A percentile compares a stretch with the other conserved stretches of the same genome.
phyloP scores from a whole-genome alignment of 768 basidiomycete genomes.

The Mycena floridula region DNA sequence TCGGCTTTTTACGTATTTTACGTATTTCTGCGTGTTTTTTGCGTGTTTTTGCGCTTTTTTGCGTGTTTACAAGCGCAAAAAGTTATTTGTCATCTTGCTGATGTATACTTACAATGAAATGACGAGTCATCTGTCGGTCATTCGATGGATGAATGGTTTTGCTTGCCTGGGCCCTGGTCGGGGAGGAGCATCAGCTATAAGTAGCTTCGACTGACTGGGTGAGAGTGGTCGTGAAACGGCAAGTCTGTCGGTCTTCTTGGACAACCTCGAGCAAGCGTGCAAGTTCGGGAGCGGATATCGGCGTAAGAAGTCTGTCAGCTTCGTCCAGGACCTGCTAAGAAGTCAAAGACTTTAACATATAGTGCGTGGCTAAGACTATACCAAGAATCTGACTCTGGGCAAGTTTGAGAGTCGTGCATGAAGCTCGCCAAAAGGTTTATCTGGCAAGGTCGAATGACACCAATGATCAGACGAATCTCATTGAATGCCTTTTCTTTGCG shows the following conservation, averaged over 20 bases:
- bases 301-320: constrained; percentile 86
- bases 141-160: constrained; percentile 84
- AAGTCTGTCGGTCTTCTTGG: constrained; percentile 87
- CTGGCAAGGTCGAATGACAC: no score
- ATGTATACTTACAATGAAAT: constrained; percentile 47
- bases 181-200: constrained; percentile 67
- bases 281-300: constrained; percentile 85
- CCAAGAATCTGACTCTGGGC: constrained; percentile 79
- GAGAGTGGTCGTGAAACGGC: constrained; percentile 93
- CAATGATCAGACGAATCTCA: no score
- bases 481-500: no score
- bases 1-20: no score
- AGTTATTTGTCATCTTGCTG: constrained; percentile 79
- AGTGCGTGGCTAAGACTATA: constrained; percentile 25
- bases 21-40: no score
- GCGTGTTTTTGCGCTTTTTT: no score
- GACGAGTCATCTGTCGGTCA: constrained; percentile 52
- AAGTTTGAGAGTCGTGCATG: no score
- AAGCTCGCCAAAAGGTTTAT: no score
- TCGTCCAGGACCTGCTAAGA: constrained; percentile 83
- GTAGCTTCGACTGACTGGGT: constrained; percentile 79
- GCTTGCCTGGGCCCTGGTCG: constrained; percentile 79
- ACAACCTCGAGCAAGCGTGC: constrained; percentile 69
- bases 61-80: constrained; percentile 90
- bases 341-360: background rate